These are phyloP conservation scores for Penicillium chermesinum DNA, from an alignment of 495 filamentous ascomycete genomes.

Conservation along the genomic window DNA sequence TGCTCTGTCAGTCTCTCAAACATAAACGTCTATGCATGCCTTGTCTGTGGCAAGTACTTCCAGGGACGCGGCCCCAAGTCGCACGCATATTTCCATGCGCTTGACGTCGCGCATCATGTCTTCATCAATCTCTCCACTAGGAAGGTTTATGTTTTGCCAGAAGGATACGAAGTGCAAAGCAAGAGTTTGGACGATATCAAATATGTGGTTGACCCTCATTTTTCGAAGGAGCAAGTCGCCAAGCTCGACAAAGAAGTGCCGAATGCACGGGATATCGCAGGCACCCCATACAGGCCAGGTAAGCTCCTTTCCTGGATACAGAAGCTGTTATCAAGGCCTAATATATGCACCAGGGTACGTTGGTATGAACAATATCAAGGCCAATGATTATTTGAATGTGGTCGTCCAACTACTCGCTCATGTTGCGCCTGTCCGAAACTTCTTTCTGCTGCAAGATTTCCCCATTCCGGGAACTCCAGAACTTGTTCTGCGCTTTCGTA, in stretches of 20 bases:
- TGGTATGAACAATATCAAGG: slow-evolving; percentile 99
- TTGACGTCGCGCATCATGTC: slow-evolving; percentile 92
- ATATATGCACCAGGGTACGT: slow-evolving; percentile 64
- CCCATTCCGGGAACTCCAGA: slow-evolving; percentile 46
- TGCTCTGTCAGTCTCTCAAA: slow-evolving; percentile 94
- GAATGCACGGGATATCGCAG: slow-evolving; percentile 69
- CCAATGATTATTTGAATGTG: slow-evolving; percentile 97
- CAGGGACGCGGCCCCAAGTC: slow-evolving; percentile 91
- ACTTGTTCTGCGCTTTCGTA: slow-evolving; percentile 72
- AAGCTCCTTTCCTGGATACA: slow-evolving; percentile 7
- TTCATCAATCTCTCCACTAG: slow-evolving; percentile 96
- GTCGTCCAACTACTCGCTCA: slow-evolving; percentile 91
- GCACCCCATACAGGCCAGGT: slow-evolving; percentile 81
- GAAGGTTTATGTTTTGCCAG: slow-evolving; percentile 91
- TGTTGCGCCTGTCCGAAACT: slow-evolving; percentile 85
- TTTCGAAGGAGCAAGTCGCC: slow-evolving; percentile 69
- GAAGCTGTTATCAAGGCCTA: slow-evolving; percentile 1
- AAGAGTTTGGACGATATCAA: slow-evolving; percentile 98
- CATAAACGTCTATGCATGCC: slow-evolving; percentile 97
- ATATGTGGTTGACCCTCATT: slow-evolving; percentile 91
- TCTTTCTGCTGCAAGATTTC: slow-evolving; percentile 73
- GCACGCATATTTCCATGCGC: slow-evolving; percentile 94
- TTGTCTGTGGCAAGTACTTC: slow-evolving; percentile 97
- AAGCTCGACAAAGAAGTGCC: slow-evolving; percentile 74
- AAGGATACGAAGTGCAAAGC: slow-evolving; percentile 94